Percentiles rank a stretch among this genome's conserved stretches.
Conservation (phyloP, 495 filamentous ascomycete genomes). For the Aspergillus panamensis region DNA sequence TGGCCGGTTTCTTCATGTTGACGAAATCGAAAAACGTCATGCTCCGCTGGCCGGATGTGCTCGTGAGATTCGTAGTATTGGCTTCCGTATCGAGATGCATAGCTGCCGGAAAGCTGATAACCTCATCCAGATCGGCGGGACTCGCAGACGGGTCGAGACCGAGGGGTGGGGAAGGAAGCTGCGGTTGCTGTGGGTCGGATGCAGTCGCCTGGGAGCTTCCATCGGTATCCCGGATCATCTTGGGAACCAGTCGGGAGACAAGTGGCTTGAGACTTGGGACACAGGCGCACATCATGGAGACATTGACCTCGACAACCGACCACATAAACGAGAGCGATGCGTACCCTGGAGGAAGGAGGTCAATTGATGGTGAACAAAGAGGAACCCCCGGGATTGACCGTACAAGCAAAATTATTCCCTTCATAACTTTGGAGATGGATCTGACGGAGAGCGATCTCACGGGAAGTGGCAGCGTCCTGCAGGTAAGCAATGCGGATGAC, state of each 20-base stretch:
- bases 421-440: slow-evolving; percentile 34
- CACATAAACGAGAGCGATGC: slow-evolving; percentile 86
- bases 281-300: slow-evolving; percentile 83
- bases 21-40: slow-evolving; percentile 76
- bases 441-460: slow-evolving; percentile 28
- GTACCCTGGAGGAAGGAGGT: slow-evolving; percentile 50
- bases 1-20: slow-evolving; percentile 71
- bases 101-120: slow-evolving; percentile 30
- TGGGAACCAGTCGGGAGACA: slow-evolving; percentile 68
- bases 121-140: slow-evolving; percentile 20
- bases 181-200: slow-evolving; percentile 15
- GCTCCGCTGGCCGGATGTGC: slow-evolving; percentile 30
- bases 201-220: slow-evolving; percentile 26
- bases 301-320: slow-evolving; percentile 86
- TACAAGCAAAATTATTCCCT: slow-evolving; percentile 55
- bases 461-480: slow-evolving; percentile 60
- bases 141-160: neutral
- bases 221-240: slow-evolving; percentile 56
- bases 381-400: slow-evolving; percentile 1
- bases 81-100: slow-evolving; percentile 30
- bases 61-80: slow-evolving; percentile 29
- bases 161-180: slow-evolving; percentile 17
- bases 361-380: neutral
- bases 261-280: slow-evolving; percentile 87
- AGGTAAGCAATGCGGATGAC: slow-evolving; percentile 88